These are phyloP conservation scores for Benincasa hispida DNA, from an alignment of 306 rosid genomes.

Conservation along the genomic window DNA sequence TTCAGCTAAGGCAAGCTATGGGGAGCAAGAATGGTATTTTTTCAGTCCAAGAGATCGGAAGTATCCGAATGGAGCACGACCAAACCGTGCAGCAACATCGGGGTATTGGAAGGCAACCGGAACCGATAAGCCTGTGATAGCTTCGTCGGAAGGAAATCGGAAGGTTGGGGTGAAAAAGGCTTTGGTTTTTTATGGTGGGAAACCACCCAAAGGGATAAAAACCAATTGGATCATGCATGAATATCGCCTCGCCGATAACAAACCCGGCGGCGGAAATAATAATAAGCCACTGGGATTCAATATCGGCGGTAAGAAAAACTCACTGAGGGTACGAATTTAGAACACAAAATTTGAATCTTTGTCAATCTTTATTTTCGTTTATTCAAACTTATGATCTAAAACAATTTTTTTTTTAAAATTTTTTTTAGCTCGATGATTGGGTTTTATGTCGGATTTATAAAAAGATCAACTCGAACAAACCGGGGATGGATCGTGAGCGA, in stretches of 20 bases:
- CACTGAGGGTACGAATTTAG: slow-evolving; percentile 51
- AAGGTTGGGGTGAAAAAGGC: slow-evolving; percentile 94
- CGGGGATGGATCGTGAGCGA: slow-evolving; percentile 38
- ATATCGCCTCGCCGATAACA: slow-evolving; percentile 59
- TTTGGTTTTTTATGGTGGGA: slow-evolving; percentile 86
- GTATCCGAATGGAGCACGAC: slow-evolving; percentile 92
- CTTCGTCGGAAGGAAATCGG: slow-evolving; percentile 30
- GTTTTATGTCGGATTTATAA: slow-evolving; percentile 91
- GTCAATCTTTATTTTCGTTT: neutral
- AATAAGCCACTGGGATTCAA: slow-evolving; percentile 58
- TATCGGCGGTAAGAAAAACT: slow-evolving; percentile 77
- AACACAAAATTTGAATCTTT: neutral
- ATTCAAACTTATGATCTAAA: too few relatives aligned
- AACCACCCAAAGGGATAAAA: slow-evolving; percentile 83
- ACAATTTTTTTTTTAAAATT: neutral
- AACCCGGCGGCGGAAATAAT: slow-evolving; percentile 13
- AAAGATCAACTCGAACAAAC: slow-evolving; percentile 56
- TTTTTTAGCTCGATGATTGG: slow-evolving; percentile 78
- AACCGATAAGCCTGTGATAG: slow-evolving; percentile 80
- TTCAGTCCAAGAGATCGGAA: slow-evolving; percentile 92
- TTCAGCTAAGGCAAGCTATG: slow-evolving; percentile 86
- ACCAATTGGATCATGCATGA: slow-evolving; percentile 99
- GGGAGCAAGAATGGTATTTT: slow-evolving; percentile 92
- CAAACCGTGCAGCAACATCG: slow-evolving; percentile 83
- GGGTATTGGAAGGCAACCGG: slow-evolving; percentile 99